phyloP scores from a whole-genome alignment of 2,329 filamentous ascomycete species.

The Orbilia javanica region DNA sequence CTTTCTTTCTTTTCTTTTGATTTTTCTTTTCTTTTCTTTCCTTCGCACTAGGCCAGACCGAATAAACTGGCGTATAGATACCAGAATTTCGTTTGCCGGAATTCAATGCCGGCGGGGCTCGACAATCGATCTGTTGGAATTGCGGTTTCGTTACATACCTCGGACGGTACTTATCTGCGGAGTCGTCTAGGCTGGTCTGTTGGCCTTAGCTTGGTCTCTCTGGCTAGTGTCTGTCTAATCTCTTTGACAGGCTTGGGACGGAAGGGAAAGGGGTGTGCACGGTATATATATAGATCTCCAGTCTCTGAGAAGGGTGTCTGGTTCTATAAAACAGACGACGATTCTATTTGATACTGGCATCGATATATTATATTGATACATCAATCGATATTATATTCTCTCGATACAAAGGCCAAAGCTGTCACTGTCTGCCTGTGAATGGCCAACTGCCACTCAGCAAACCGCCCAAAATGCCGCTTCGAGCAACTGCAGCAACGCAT shows the following conservation, averaged over 20 bases:
- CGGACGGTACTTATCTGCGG: neutral
- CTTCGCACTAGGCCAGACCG: neutral
- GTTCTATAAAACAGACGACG: too few relatives aligned
- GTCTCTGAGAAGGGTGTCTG: too few relatives aligned
- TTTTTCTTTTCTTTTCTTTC: neutral
- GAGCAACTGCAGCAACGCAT: slow-evolving; percentile 33
- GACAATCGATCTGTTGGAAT: neutral
- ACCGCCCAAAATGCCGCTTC: slow-evolving; percentile 17
- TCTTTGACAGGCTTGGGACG: too few relatives aligned
- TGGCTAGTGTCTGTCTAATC: too few relatives aligned
- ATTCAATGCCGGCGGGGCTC: neutral
- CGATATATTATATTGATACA: too few relatives aligned
- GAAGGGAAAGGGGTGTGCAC: neutral
- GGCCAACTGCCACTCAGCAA: neutral
- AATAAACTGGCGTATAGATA: too few relatives aligned
- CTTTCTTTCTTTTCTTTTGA: neutral
- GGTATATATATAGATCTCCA: too few relatives aligned
- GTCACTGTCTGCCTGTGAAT: neutral
- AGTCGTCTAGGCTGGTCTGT: neutral
- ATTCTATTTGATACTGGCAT: too few relatives aligned
- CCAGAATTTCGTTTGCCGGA: neutral
- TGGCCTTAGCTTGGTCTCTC: too few relatives aligned
- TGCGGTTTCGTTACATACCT: neutral
- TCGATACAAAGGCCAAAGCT: too few relatives aligned
- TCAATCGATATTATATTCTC: too few relatives aligned